phyloP scores from a whole-genome alignment of 768 basidiomycete genomes.

The Kwoniella europaea region DNA sequence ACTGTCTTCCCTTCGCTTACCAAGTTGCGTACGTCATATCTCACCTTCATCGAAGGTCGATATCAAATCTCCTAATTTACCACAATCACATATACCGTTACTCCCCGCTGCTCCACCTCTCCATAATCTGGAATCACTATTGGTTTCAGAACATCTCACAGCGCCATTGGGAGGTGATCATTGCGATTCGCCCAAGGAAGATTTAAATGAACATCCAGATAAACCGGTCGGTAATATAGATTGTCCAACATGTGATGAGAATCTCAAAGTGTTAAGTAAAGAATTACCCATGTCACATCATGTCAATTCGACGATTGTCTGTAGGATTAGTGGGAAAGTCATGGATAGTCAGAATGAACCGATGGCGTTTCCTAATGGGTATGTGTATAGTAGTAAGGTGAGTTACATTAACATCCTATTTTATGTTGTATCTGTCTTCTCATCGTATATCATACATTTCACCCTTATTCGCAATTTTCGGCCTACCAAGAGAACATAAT shows the following conservation, averaged over 20 bases:
- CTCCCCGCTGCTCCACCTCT: slow-evolving; percentile 48
- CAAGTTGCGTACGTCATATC: slow-evolving; percentile 68
- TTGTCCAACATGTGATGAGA: slow-evolving; percentile 88
- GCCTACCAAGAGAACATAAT: neutral
- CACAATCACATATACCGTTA: slow-evolving; percentile 30
- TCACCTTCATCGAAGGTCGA: neutral
- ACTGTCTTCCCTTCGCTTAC: slow-evolving; percentile 84
- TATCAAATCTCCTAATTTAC: neutral
- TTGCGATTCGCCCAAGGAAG: slow-evolving; percentile 13
- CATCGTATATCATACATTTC: neutral
- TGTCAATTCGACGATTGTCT: slow-evolving; percentile 93
- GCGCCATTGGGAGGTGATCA: slow-evolving; percentile 27
- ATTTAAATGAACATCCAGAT: slow-evolving; percentile 48
- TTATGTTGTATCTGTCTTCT: neutral
- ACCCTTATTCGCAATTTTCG: neutral
- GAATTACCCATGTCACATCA: slow-evolving; percentile 94
- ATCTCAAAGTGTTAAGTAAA: slow-evolving; percentile 74
- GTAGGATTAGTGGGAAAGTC: slow-evolving; percentile 84
- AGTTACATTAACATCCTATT: slow-evolving; percentile 40
- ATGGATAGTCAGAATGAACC: slow-evolving; percentile 95
- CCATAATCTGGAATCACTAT: slow-evolving; percentile 46
- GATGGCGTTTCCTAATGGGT: slow-evolving; percentile 85
- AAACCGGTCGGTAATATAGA: slow-evolving; percentile 58
- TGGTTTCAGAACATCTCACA: slow-evolving; percentile 30
- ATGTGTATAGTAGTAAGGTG: slow-evolving; percentile 92